Base-by-base conservation (phyloP, 2,329 filamentous ascomycete species). In the Penicillium sp. region DNA sequence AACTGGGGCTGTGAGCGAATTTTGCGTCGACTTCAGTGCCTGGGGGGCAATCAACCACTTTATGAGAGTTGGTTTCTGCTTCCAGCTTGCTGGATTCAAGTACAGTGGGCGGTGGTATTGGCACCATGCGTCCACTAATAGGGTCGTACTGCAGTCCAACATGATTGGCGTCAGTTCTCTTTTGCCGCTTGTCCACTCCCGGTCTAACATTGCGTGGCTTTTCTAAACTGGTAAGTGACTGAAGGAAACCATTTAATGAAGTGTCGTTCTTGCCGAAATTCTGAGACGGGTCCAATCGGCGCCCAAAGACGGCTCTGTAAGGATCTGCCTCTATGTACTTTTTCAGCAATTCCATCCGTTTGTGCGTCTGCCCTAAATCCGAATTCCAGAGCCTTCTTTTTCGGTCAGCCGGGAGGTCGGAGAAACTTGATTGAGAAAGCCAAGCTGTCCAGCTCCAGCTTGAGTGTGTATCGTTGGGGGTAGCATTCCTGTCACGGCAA, bases 91-190 rank as follows among this genome's bases (percentile, higher is more conserved):
- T 19, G 15, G 33, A 23, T 37, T 46, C 23, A 13, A 15, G 31
- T 17, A 19, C 27, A 8, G 45, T 40, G 12, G 27, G 19, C 8
- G 29, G 55, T 48, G 57, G 46, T 49, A 61, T 62, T 2, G 67
- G 71, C 8, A 73, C 65, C 72, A 78, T 79, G 23, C 75, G 71
- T 33, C 75, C 74, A 55, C 70, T 75, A 35, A 79, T 74, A 9
- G 77, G 77, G 41, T 79, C 77, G 59, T 77, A 78, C 50, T 72
- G 67, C 56, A 72, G 69, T 9, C 38, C 40, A 27, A 51, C 59
- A 15, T 49, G 62, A 23, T 50, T 59, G n/a, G 21, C 17, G 15
- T 38, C 15, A n/a, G 17, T 57, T 21, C 23, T 38, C 12, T 49
- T 29, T n/a, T 54, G 54, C 2, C 54, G 41, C 12, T 54, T 53